Evolutionary conservation across 768 basidiomycete species (phyloP).

Genomic region (Tricholoma furcatifolium): DNA sequence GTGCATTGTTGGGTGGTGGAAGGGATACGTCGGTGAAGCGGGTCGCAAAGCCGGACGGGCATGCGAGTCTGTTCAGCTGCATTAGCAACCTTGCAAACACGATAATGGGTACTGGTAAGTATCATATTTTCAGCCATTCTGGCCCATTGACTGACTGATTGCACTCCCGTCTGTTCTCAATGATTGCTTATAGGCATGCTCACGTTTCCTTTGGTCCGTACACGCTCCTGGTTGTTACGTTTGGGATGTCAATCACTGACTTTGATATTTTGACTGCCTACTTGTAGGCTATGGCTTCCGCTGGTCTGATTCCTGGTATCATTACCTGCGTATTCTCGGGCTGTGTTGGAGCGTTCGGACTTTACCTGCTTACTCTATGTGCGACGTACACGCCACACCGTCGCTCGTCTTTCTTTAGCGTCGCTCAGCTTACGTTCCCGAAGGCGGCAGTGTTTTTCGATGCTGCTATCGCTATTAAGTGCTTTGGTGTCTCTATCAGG

Average conservation of each 20-base stretch:
- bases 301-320: constrained; percentile 87
- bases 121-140: background rate
- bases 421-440: constrained; percentile 87
- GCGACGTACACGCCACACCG: constrained; percentile 76
- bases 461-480: constrained; percentile 92
- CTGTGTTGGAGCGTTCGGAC: constrained; percentile 71
- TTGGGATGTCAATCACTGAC: background rate
- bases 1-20: constrained; percentile 57
- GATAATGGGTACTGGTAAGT: constrained; percentile 85
- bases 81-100: constrained; percentile 86
- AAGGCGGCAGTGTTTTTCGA: constrained; percentile 87
- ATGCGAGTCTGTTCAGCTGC: constrained; percentile 65
- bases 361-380: constrained; percentile 86
- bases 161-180: background rate
- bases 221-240: background rate
- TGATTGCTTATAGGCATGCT: constrained; percentile 66
- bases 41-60: constrained; percentile 48
- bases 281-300: constrained; percentile 81
- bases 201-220: constrained; percentile 76
- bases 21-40: constrained; percentile 21
- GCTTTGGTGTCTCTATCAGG: constrained; percentile 95
- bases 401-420: constrained; percentile 78
- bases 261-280: background rate
- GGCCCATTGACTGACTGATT: background rate
- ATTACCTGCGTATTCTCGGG: constrained; percentile 86